Evolutionary conservation across 805 yeast species (phyloP).

Genomic region (Saccharomyces paradoxus): DNA sequence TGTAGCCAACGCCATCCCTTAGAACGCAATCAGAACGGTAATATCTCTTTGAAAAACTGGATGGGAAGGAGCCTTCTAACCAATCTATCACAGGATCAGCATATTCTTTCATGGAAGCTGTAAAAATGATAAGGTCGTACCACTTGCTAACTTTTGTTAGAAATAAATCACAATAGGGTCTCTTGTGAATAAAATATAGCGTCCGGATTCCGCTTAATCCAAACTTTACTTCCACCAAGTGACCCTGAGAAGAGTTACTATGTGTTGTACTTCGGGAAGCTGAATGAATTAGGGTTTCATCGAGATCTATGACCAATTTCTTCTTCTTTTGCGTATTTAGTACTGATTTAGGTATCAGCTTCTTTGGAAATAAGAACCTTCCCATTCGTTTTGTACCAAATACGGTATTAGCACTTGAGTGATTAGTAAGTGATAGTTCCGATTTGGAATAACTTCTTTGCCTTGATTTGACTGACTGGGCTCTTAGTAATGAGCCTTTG

Average conservation of each 20-base stretch:
- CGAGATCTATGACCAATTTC: constrained; percentile 80
- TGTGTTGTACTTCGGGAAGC: constrained; percentile 48
- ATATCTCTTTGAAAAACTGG: constrained; percentile 48
- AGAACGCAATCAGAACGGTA: constrained; percentile 77
- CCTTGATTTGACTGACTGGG: constrained; percentile 5
- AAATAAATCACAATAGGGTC: constrained; percentile 87
- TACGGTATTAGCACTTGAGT: constrained; percentile 14
- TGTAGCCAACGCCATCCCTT: constrained; percentile 75
- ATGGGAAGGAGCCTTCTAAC: constrained; percentile 56
- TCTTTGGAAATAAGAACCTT: constrained; percentile 36
- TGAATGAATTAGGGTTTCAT: constrained; percentile 91
- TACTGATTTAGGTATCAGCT: constrained; percentile 33
- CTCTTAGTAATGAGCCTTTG: constrained; percentile 26
- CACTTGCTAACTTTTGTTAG: constrained; percentile 69
- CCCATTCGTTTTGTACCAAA: constrained; percentile 33
- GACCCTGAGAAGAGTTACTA: constrained; percentile 34
- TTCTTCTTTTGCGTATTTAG: constrained; percentile 32
- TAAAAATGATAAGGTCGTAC: constrained; percentile 85
- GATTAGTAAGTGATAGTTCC: constrained; percentile 11
- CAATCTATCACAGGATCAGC: constrained; percentile 96
- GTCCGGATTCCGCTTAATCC: constrained; percentile 56
- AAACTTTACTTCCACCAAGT: constrained; percentile 75
- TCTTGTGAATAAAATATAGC: constrained; percentile 78
- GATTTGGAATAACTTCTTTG: constrained; percentile 1
- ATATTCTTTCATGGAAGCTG: constrained; percentile 89